phyloP scores from a whole-genome alignment of 331 rosid genomes.

The Spiraea crenata region DNA sequence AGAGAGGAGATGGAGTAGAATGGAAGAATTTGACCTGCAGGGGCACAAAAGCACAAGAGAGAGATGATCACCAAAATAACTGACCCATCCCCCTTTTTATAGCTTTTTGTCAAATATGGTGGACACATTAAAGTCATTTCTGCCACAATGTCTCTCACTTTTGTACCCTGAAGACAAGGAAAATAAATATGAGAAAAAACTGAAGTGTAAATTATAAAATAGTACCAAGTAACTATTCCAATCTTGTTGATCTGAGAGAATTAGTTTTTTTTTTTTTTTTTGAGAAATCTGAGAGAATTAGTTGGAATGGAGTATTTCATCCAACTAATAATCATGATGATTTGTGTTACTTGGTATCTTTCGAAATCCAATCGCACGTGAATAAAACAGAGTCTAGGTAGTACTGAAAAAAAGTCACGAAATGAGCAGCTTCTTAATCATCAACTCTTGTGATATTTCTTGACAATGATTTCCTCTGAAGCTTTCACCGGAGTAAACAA shows the following conservation, averaged over 20 bases:
- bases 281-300: slow-evolving; percentile 6
- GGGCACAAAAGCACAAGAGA: slow-evolving; percentile 29
- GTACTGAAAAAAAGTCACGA: slow-evolving; percentile 27
- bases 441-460: slow-evolving; percentile 21
- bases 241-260: slow-evolving; percentile 18
- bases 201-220: background rate
- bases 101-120: slow-evolving; percentile 19
- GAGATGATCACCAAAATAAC: background rate
- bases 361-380: slow-evolving; percentile 50
- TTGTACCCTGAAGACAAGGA: background rate
- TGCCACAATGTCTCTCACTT: background rate
- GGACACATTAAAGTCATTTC: slow-evolving; percentile 4
- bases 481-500: background rate
- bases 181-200: background rate
- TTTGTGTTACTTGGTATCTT: slow-evolving; percentile 34
- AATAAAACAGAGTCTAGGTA: slow-evolving; percentile 16
- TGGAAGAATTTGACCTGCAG: slow-evolving; percentile 46
- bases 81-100: background rate
- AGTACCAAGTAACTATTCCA: slow-evolving; percentile 10
- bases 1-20: slow-evolving; percentile 36
- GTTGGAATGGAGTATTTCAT: slow-evolving; percentile 8
- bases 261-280: too few relatives aligned
- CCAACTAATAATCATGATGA: slow-evolving; percentile 26
- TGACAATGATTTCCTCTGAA: background rate
- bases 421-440: slow-evolving; percentile 23